Evolutionary conservation across 441 rosid species (phyloP).

Genomic region (Euphorbia celastroides): DNA sequence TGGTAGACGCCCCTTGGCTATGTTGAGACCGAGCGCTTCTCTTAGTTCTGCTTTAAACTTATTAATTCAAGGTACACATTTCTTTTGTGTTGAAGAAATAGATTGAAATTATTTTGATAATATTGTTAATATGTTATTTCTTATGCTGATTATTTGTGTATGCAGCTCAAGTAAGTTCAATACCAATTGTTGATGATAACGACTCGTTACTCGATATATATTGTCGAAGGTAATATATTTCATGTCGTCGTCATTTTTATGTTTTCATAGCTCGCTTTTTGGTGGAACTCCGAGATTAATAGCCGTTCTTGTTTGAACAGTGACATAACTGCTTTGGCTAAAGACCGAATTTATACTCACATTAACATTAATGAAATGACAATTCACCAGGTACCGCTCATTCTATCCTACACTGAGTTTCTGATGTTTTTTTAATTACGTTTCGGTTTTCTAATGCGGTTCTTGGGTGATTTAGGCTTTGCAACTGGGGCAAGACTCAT

Average conservation of each 20-base stretch:
- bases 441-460: constrained; percentile 9
- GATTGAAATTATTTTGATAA: no score
- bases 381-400: constrained; percentile 66
- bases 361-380: constrained; percentile 85
- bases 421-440: not conserved
- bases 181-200: constrained; percentile 93
- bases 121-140: not conserved
- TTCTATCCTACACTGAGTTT: not conserved
- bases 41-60: constrained; percentile 53
- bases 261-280: not conserved
- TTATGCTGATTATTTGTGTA: not conserved
- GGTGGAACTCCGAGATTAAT: not conserved
- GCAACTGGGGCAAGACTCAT: constrained; percentile 84
- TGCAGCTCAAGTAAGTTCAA: constrained; percentile 90
- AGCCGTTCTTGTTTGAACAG: constrained; percentile 32
- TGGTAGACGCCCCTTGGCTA: constrained; percentile 43
- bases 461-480: constrained; percentile 76
- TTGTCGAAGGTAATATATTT: constrained; percentile 65
- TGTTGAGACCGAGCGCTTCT: constrained; percentile 54
- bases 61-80: constrained; percentile 48
- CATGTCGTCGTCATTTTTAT: not conserved
- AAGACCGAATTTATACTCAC: constrained; percentile 85
- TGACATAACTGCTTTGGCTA: constrained; percentile 99
- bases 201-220: constrained; percentile 91
- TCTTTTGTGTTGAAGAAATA: not conserved